Evolutionary conservation across 176 grass and related monocot species (phyloP), one percentile per base, ranked within the genome.

Genomic region (Carex pumila): DNA sequence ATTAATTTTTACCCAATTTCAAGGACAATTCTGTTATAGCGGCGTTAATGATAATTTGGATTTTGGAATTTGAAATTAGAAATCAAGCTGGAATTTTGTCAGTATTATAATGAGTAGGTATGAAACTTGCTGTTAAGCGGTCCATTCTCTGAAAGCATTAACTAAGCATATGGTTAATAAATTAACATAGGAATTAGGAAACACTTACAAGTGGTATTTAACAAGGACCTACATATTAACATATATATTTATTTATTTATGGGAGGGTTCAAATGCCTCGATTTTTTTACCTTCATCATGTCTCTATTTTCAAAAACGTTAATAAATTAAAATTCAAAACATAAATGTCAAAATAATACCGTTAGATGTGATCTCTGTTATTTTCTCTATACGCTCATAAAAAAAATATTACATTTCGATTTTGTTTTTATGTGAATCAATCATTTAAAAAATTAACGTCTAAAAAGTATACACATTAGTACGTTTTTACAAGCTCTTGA

Each of bases 141-240:
- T 82, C 80, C 61, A 64, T 82, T 82, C 61, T 4, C 39, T 62
- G 25, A 82, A 82, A 52, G 2, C 43, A 68, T 82, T 30, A 68
- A 82, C n/a, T 82, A 82, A 37, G 18, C 62, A 5, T 67, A 9
- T 65, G 47, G 4, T 82, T 82, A 39, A 82, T 47, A 12, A 50
- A 65, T 18, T 32, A 82, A 21, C 80, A 43, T 45, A 45, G 41
- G 41, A 39, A 39, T 39, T 43, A 65, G 7, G 62, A 64, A 52
- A 65, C 61, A 54, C 17, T 65, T 11, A 50, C 39, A 32, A 22
- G 64, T 41, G 39, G 19, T 65, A 37, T 49, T 65, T 64, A 66
- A 83, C 58, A 83, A 68, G 25, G 80, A 83, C 41, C 80, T 65
- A 68, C 18, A 82, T 75, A 39, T 39, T 39, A 39, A 39, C 37